Evolutionary conservation across 768 basidiomycete species (phyloP).

Genomic region (Amanita rimosa): DNA sequence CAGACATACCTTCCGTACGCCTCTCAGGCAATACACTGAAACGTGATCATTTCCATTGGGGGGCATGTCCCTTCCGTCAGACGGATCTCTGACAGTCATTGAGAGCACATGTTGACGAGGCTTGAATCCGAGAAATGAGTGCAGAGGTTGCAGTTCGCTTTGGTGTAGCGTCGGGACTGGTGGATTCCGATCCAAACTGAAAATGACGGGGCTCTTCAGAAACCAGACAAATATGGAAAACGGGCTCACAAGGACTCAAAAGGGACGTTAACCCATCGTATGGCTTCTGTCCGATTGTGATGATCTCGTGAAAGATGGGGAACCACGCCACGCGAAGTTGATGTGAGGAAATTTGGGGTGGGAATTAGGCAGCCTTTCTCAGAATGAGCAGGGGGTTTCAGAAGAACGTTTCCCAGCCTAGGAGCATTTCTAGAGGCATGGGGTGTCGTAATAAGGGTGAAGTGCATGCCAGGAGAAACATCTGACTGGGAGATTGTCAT

Average conservation of each 20-base stretch:
- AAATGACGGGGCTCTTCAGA: neutral
- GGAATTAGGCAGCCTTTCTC: constrained; percentile 24
- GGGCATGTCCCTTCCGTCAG: constrained; percentile 57
- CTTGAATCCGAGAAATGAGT: constrained; percentile 50
- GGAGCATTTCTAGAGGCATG: constrained; percentile 19
- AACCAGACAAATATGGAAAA: neutral
- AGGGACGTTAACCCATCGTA: constrained; percentile 57
- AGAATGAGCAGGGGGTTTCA: constrained; percentile 12
- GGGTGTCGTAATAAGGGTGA: constrained; percentile 8
- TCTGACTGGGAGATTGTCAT: neutral
- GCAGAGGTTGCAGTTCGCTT: constrained; percentile 41
- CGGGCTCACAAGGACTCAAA: constrained; percentile 74
- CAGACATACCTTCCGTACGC: constrained; percentile 52
- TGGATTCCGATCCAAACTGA: constrained; percentile 51
- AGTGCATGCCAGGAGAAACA: constrained; percentile 4
- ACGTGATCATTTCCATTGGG: constrained; percentile 53
- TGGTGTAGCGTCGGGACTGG: constrained; percentile 53
- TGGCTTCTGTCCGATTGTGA: constrained; percentile 28
- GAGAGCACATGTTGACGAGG: constrained; percentile 38
- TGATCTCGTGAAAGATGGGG: constrained; percentile 68
- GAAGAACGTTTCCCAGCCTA: constrained; percentile 21
- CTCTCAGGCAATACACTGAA: constrained; percentile 48
- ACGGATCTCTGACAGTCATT: constrained; percentile 55
- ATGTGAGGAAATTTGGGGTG: constrained; percentile 52
- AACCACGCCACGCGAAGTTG: constrained; percentile 63